phyloP scores from a whole-genome alignment of 805 yeast species.

The Zygosaccharomyces rouxii region DNA sequence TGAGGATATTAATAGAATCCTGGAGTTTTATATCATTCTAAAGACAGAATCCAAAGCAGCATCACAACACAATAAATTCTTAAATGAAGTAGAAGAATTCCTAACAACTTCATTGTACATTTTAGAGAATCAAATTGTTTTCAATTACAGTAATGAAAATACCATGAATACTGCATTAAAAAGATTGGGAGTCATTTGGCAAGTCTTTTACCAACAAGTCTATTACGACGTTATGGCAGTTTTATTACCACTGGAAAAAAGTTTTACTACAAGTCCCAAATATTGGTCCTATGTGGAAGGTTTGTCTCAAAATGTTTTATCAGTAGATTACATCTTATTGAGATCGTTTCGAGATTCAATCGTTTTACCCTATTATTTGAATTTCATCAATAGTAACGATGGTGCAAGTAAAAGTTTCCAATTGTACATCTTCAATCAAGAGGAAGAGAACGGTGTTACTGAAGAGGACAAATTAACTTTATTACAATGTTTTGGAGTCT shows the following conservation, averaged over 20 bases:
- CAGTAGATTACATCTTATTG: conserved; percentile 41
- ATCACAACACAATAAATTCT: conserved; percentile 22
- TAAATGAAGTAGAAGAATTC: conserved; percentile 31
- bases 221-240: conserved; percentile 58
- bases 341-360: conserved; percentile 49
- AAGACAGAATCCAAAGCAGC: conserved; percentile 29
- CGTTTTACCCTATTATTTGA: conserved; percentile 49
- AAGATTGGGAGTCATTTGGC: conserved; percentile 49
- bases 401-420: conserved; percentile 34
- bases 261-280: conserved; percentile 21
- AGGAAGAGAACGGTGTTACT: conserved; percentile 41
- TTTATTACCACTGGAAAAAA: conserved; percentile 48
- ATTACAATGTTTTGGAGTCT: conserved; percentile 58
- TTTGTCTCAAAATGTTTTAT: conserved; percentile 17
- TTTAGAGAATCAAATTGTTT: conserved; percentile 37
- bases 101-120: conserved; percentile 37
- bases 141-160: conserved; percentile 32
- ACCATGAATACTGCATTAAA: conserved; percentile 36
- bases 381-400: conserved; percentile 33
- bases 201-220: conserved; percentile 48
- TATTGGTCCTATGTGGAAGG: conserved; percentile 29
- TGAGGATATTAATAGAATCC: conserved; percentile 26
- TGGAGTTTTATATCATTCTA: conserved; percentile 28
- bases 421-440: conserved; percentile 33
- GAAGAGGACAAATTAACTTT: conserved; percentile 41